These are phyloP conservation scores for Closterium sp. DNA, from an alignment of 139 green algal species.

Conservation along the genomic window DNA sequence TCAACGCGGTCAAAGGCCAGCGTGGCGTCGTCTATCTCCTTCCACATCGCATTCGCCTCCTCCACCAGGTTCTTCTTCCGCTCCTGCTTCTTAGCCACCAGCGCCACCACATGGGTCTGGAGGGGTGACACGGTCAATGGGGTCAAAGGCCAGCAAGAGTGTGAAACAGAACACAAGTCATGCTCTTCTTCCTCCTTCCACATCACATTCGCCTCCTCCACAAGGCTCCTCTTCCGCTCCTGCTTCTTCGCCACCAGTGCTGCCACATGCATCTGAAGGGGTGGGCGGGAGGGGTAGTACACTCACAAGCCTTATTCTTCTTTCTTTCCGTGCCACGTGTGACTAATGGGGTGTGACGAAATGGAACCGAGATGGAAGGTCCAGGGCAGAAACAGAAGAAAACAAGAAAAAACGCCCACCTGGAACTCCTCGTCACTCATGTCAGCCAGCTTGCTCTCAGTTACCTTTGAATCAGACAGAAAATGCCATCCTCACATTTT, in stretches of 20 bases:
- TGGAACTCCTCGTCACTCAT: no score
- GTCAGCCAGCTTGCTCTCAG: no score
- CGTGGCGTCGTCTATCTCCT: constrained; percentile 51
- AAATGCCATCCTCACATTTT: constrained; percentile 48
- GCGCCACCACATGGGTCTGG: constrained; percentile 41
- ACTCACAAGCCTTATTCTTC: constrained; percentile 22
- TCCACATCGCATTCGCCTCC: constrained; percentile 26
- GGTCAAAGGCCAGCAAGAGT: constrained; percentile 34
- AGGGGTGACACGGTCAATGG: constrained; percentile 8
- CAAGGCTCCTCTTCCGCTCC: constrained; percentile 51
- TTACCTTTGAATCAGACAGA: neutral
- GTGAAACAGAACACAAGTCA: no score
- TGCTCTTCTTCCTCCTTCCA: constrained; percentile 55
- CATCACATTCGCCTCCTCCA: constrained; percentile 20
- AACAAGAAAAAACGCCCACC: no score
- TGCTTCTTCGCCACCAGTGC: constrained; percentile 34
- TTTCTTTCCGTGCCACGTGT: no score
- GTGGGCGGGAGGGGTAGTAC: neutral
- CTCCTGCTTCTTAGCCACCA: constrained; percentile 46
- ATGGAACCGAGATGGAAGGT: no score
- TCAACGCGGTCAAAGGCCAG: constrained; percentile 41
- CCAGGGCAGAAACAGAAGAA: no score
- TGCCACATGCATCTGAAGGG: constrained; percentile 27
- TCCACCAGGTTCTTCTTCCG: constrained; percentile 56
- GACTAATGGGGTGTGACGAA: no score